Evolutionary conservation across 2,329 filamentous ascomycete species (phyloP), one percentile per base, ranked within the genome.

Genomic region (Penicillium sp.): DNA sequence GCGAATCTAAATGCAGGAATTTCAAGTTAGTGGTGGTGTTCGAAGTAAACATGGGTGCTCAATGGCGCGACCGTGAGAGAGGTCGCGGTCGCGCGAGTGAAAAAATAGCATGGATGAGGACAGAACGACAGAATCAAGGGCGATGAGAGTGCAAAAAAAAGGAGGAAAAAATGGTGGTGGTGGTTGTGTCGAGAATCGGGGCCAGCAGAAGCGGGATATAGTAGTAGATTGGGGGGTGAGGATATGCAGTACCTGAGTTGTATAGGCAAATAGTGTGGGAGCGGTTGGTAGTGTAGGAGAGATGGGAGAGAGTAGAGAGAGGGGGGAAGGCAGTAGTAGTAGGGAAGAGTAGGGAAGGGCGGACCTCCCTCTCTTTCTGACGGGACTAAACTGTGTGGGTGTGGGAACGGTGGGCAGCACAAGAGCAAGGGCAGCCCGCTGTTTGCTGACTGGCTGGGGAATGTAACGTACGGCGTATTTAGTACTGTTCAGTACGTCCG

Each of bases 191-290:
- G 60, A 55, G 59, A 64, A 64, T 64, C 59, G 62, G 57, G 62
- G 52, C 61, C 52, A 62, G 63, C 64, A 65, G 63, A 64, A 63
- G 60, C 59, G 57, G 51, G 62, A 66, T 53, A 62, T 71, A 66
- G 72, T 70, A 68, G 73, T 71, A 33, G 30, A 33, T 19, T 46
- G 52, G 25, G 25, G n/a, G 37, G 70, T 67, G 66, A 69, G 71
- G 70, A 70, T 73, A 72, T 73, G 70, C 66, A 73, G 73, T 75
- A 77, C 73, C 68, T 70, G 62, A 73, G 74, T 77, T 70, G 73
- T 75, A 75, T 73, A 71, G 67, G 66, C 67, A 65, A 64, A 61
- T 61, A 68, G 65, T 69, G 70, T 71, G 70, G 70, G 73, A 63
- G 69, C 63, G 60, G 59, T 62, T 68, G 68, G 69, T 70, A 73